A percentile compares a stretch with the other conserved stretches of the same genome.
These are phyloP conservation scores for Penicillium tannophilum DNA, from an alignment of 495 filamentous ascomycete species.

Conservation along the genomic window DNA sequence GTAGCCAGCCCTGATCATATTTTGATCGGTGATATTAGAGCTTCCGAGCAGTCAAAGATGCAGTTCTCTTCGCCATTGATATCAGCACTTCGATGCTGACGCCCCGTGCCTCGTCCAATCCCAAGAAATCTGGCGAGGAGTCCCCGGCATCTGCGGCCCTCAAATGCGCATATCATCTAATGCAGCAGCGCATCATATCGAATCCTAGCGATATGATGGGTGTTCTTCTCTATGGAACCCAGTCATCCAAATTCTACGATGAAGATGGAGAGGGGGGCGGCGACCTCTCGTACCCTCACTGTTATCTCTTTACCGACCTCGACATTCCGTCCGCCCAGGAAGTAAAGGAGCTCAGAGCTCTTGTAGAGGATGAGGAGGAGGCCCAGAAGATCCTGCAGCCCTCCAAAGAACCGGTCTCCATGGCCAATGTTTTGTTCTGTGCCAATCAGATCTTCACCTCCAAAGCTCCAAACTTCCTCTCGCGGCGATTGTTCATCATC, in stretches of 20 bases:
- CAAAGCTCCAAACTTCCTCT: constrained; percentile 91
- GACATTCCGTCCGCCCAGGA: constrained; percentile 85
- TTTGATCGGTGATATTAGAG: constrained; percentile 51
- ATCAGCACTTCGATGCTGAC: constrained; percentile 88
- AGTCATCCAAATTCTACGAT: constrained; percentile 78
- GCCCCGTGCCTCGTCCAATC: constrained; percentile 60
- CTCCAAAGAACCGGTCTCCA: constrained; percentile 68
- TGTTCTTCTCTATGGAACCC: constrained; percentile 88
- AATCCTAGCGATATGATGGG: constrained; percentile 98
- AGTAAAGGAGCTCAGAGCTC: constrained; percentile 72
- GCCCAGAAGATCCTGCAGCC: constrained; percentile 64
- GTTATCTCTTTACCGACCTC: constrained; percentile 88
- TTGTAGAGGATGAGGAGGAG: constrained; percentile 77
- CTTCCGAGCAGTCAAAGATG: constrained; percentile 93
- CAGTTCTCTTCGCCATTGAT: constrained; percentile 93
- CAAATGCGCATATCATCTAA: constrained; percentile 91
- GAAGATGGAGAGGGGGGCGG: constrained; percentile 63
- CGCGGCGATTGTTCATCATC: constrained; percentile 88
- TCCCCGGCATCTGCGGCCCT: constrained; percentile 78
- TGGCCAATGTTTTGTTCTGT: constrained; percentile 92
- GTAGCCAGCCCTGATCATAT: background rate
- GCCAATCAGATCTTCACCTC: constrained; percentile 97
- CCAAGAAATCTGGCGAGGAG: constrained; percentile 73
- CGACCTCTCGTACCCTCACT: constrained; percentile 78
- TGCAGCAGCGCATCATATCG: constrained; percentile 97